Percentiles rank a stretch among this genome's conserved stretches.
Evolutionary conservation across 1,139 yeast genomes (phyloP).

Genomic region (Nakaseomyces kungkrabaensis): DNA sequence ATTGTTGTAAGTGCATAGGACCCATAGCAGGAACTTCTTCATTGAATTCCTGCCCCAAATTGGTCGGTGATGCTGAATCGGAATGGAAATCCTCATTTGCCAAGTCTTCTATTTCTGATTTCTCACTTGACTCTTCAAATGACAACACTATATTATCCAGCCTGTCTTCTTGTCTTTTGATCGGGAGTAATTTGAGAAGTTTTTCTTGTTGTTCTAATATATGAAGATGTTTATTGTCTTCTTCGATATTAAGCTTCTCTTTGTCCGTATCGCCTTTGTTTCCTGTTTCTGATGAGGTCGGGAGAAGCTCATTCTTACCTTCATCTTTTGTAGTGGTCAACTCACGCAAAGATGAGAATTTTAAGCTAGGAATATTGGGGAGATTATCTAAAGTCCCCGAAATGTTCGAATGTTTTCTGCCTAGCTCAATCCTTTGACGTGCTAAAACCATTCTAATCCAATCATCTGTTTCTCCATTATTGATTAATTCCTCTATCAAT

Average conservation of each 20-base stretch:
- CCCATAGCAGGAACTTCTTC: neutral
- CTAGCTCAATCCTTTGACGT: slow-evolving; percentile 19
- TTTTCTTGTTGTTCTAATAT: neutral
- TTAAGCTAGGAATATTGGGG: slow-evolving; percentile 24
- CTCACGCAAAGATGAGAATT: slow-evolving; percentile 15
- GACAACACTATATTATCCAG: slow-evolving; percentile 24
- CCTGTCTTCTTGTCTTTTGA: slow-evolving; percentile 18
- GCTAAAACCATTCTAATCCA: slow-evolving; percentile 24
- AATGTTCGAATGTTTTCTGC: slow-evolving; percentile 14
- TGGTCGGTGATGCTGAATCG: slow-evolving; percentile 2
- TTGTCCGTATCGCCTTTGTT: slow-evolving; percentile 2
- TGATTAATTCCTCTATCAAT: slow-evolving; percentile 23
- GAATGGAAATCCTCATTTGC: slow-evolving; percentile 4
- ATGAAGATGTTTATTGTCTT: slow-evolving; percentile 2
- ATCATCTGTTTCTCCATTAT: slow-evolving; percentile 26
- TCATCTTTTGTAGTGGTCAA: neutral
- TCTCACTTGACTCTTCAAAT: slow-evolving; percentile 13
- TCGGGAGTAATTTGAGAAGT: slow-evolving; percentile 13
- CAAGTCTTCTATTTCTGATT: slow-evolving; percentile 1
- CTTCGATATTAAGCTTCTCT: slow-evolving; percentile 4
- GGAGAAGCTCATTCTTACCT: slow-evolving; percentile 14
- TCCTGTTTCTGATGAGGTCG: slow-evolving; percentile 8
- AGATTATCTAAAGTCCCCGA: slow-evolving; percentile 14
- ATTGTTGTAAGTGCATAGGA: neutral
- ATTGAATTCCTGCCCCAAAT: neutral